These are phyloP conservation scores for Austroboletus niveus DNA, from an alignment of 1,284 basidiomycete genomes.

Conservation along the genomic window DNA sequence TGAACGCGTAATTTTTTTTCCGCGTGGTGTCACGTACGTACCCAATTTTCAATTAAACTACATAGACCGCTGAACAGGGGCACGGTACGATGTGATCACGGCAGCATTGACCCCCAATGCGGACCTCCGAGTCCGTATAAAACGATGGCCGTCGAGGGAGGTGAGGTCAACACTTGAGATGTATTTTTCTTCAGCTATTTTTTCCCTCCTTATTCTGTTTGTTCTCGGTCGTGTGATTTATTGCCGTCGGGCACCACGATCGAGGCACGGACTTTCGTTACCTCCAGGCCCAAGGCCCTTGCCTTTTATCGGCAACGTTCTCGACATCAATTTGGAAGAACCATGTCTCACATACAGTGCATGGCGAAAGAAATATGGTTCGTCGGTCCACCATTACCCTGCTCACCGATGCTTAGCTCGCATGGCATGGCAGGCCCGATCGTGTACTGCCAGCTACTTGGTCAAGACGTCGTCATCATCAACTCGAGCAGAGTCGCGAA, in stretches of 20 bases:
- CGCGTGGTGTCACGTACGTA: constrained; percentile 4
- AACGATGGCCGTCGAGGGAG: constrained; percentile 1
- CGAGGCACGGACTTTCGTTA: constrained; percentile 17
- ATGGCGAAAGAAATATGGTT: constrained; percentile 31
- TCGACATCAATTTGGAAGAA: constrained; percentile 42
- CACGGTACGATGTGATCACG: constrained; percentile 1
- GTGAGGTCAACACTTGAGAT: constrained; percentile 10
- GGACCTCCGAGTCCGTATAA: constrained; percentile 18
- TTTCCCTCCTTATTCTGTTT: constrained; percentile 11
- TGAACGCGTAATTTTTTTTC: constrained; percentile 10
- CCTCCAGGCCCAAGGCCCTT: constrained; percentile 36
- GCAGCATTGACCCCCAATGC: neutral
- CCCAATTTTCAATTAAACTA: constrained; percentile 1
- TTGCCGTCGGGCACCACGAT: constrained; percentile 6
- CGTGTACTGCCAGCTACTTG: constrained; percentile 26
- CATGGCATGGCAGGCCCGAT: constrained; percentile 22
- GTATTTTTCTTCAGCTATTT: constrained; percentile 6
- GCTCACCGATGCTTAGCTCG: neutral
- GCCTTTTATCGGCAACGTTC: constrained; percentile 40
- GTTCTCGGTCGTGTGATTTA: constrained; percentile 15
- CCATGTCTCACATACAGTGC: constrained; percentile 39
- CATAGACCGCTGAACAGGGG: constrained; percentile 14
- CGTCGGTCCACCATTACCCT: neutral
- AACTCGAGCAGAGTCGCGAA: constrained; percentile 28
- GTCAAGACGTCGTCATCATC: constrained; percentile 27